Percentiles rank a stretch among this genome's conserved stretches.
phyloP scores from a whole-genome alignment of 495 filamentous ascomycete species.

The Penicillium flavigenum region DNA sequence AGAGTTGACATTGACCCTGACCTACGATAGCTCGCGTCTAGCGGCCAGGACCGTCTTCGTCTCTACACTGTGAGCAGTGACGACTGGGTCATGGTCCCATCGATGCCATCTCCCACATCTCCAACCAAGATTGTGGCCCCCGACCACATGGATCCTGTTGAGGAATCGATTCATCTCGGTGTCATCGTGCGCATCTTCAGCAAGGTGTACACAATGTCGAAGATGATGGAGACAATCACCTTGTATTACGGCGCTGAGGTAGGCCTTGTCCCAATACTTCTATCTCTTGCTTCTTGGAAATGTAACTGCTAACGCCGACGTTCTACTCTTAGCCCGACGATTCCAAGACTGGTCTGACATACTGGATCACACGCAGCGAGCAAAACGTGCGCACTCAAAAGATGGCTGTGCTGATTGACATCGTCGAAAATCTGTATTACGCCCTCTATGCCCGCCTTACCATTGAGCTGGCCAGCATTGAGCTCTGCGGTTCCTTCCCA shows the following conservation, averaged over 20 bases:
- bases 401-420: constrained; percentile 30
- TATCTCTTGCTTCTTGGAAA: background rate
- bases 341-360: constrained; percentile 25
- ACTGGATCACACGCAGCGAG: constrained; percentile 34
- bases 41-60: constrained; percentile 20
- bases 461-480: constrained; percentile 39
- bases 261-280: background rate
- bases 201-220: constrained; percentile 40
- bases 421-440: constrained; percentile 39
- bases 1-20: background rate
- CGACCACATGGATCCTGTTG: constrained; percentile 20
- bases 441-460: constrained; percentile 37
- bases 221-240: constrained; percentile 36
- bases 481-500: constrained; percentile 35
- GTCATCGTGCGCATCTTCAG: constrained; percentile 30
- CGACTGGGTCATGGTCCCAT: constrained; percentile 32
- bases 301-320: background rate
- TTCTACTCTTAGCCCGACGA: constrained; percentile 29
- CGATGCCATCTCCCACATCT: constrained; percentile 10
- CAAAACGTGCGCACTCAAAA: constrained; percentile 23
- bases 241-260: constrained; percentile 39
- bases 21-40: constrained; percentile 24
- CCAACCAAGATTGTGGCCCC: constrained; percentile 17
- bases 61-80: constrained; percentile 37
- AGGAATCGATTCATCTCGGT: constrained; percentile 20